A percentile compares a stretch with the other conserved stretches of the same genome.
Conservation (phyloP, 225 moss, liverwort and hornwort genomes). For the Polytrichum formosum region DNA sequence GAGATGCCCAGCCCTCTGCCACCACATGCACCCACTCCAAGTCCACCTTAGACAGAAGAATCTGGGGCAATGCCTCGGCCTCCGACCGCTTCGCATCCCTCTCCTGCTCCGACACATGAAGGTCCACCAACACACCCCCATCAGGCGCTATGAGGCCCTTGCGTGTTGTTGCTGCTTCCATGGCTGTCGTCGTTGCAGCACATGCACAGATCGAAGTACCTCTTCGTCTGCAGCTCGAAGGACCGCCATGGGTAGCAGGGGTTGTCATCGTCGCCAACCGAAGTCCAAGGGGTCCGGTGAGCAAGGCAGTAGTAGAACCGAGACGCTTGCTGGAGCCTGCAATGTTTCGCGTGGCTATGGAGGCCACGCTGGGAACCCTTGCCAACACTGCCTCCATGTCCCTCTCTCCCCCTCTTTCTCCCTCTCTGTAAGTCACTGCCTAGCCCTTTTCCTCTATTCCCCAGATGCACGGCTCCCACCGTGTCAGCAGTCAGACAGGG, state of each 20-base stretch:
- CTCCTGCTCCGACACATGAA: constrained; percentile 52
- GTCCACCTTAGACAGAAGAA: constrained; percentile 56
- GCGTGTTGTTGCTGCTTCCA: constrained; percentile 8
- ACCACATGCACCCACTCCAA: constrained; percentile 87
- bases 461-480: no score
- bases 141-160: constrained; percentile 73
- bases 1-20: constrained; percentile 90
- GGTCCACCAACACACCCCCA: constrained; percentile 77
- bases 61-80: constrained; percentile 49
- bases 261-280: background rate
- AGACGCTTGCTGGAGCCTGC: constrained; percentile 8
- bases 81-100: constrained; percentile 37
- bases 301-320: constrained; percentile 9
- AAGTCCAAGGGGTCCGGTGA: constrained; percentile 4
- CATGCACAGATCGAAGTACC: constrained; percentile 6
- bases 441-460: no score
- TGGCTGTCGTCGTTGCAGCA: constrained; percentile 2
- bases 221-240: constrained; percentile 16
- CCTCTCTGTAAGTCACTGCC: background rate
- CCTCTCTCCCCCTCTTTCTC: background rate
- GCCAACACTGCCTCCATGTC: constrained; percentile 38
- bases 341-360: background rate
- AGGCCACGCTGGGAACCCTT: constrained; percentile 17
- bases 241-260: background rate
- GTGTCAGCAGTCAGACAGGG: no score